Conservation (phyloP, 257 asterid species). For the Ilex aquifolium region DNA sequence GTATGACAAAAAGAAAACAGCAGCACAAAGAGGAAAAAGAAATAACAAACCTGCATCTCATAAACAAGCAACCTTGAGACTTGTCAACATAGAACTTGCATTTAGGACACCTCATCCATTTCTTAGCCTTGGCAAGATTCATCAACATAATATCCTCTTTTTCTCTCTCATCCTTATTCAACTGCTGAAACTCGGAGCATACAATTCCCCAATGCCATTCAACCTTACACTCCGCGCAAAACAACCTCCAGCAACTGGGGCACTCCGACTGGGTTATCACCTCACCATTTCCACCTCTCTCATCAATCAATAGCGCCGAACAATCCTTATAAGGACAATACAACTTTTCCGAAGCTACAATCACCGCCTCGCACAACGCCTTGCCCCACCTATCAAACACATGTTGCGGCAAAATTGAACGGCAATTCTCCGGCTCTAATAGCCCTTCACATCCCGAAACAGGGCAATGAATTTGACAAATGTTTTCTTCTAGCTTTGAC, state of each 20-base stretch:
- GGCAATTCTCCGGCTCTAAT: slow-evolving; percentile 55
- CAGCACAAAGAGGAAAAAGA: neutral
- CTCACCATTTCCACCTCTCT: neutral
- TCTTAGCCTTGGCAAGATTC: slow-evolving; percentile 29
- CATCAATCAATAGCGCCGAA: slow-evolving; percentile 50
- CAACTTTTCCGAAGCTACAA: slow-evolving; percentile 41
- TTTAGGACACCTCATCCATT: slow-evolving; percentile 33
- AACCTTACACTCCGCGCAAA: slow-evolving; percentile 52
- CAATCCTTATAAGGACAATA: slow-evolving; percentile 68
- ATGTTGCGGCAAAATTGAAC: slow-evolving; percentile 40
- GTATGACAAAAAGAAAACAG: too few species aligned
- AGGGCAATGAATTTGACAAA: slow-evolving; percentile 38
- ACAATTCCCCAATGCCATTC: slow-evolving; percentile 48
- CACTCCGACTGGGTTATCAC: slow-evolving; percentile 34
- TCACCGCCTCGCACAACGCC: slow-evolving; percentile 52
- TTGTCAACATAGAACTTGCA: slow-evolving; percentile 19
- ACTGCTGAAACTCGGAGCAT: slow-evolving; percentile 39
- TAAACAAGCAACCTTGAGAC: slow-evolving; percentile 13
- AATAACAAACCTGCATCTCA: slow-evolving; percentile 18
- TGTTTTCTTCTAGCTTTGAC: slow-evolving; percentile 41
- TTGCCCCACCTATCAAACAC: slow-evolving; percentile 82
- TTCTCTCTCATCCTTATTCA: slow-evolving; percentile 38
- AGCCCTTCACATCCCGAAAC: slow-evolving; percentile 37
- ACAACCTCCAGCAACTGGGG: slow-evolving; percentile 48
- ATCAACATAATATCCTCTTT: slow-evolving; percentile 42